Conservation (phyloP, 2,329 filamentous ascomycete genomes). For the Verticillium tricorpus region DNA sequence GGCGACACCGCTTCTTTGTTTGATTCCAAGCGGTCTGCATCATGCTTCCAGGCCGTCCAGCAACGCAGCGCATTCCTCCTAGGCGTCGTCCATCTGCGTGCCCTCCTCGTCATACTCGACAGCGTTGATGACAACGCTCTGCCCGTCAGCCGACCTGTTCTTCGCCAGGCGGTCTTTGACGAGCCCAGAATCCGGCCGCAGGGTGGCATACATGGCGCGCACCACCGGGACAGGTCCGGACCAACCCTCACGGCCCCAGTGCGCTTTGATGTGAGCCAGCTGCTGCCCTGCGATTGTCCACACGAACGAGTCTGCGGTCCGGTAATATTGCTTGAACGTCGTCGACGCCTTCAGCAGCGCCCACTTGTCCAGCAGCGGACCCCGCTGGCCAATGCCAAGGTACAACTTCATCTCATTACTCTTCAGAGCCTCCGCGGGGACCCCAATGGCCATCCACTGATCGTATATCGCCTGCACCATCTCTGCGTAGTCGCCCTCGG, state of each 20-base stretch:
- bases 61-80: not conserved
- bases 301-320: conserved; percentile 22
- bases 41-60: not conserved
- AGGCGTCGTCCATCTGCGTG: conserved; percentile 1
- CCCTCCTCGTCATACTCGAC: conserved; percentile 8
- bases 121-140: conserved; percentile 1
- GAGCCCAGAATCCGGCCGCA: conserved; percentile 29
- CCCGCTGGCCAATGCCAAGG: conserved; percentile 15
- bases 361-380: conserved; percentile 34
- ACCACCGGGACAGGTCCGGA: conserved; percentile 26
- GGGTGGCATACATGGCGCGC: conserved; percentile 27
- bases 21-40: not conserved
- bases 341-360: conserved; percentile 46
- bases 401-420: conserved; percentile 18
- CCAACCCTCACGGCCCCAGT: conserved; percentile 5
- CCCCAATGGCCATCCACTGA: conserved; percentile 36
- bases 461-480: conserved; percentile 32
- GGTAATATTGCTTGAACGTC: conserved; percentile 36
- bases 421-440: conserved; percentile 19
- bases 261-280: conserved; percentile 42
- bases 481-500: conserved; percentile 16
- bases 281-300: conserved; percentile 47
- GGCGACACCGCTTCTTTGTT: not conserved
- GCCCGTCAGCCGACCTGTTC: conserved; percentile 5
- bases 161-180: conserved; percentile 15